Evolutionary conservation across 106 monocot genomes (phyloP), one percentile per base, ranked within the genome.

Genomic region (Allium fistulosum): DNA sequence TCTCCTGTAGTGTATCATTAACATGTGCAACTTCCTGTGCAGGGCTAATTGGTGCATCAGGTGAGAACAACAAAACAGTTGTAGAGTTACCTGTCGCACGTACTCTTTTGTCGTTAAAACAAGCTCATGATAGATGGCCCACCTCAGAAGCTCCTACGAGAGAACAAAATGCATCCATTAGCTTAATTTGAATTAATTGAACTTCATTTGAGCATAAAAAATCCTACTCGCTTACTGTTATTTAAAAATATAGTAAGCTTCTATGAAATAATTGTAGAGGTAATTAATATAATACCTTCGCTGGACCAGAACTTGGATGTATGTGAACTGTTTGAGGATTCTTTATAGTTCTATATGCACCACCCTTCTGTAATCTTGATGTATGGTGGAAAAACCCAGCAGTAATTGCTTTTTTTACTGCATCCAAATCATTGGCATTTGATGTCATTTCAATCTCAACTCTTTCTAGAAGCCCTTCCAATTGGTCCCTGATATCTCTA

Each of bases 271-370:
- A 37, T 37, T 37, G 37, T 37, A 37, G 1, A 26, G 47, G 45
- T 0, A 47, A 2, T 1, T 47, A 63, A 63, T 27, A 63, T 63
- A 22, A 68, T 76, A 69, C 96, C 86, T 97, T 77, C 45, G 97
- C 97, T 63, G 92, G 64, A 67, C 92, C 92, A 65, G 97, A 92
- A 71, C 82, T 97, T 26, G 97, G 97, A 78, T 97, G 97, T 26
- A 97, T 92, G 58, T 87, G 70, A 9, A 97, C 92, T 18, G 89
- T 92, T 70, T 97, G 97, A 47, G 97, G 92, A 75, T 88, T 97
- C 67, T 90, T 97, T 7, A 92, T 51, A 10, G 66, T 52, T 66
- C 51, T 17, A 13, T 66, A 66, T 66, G 26, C 65, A 65, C 49
- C 65, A 65, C 49, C 51, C 69, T 90, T 90, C 63, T 91, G 91